Conservation (phyloP, 73 alveolate genomes). For the Tetrahymena malaccensis region DNA sequence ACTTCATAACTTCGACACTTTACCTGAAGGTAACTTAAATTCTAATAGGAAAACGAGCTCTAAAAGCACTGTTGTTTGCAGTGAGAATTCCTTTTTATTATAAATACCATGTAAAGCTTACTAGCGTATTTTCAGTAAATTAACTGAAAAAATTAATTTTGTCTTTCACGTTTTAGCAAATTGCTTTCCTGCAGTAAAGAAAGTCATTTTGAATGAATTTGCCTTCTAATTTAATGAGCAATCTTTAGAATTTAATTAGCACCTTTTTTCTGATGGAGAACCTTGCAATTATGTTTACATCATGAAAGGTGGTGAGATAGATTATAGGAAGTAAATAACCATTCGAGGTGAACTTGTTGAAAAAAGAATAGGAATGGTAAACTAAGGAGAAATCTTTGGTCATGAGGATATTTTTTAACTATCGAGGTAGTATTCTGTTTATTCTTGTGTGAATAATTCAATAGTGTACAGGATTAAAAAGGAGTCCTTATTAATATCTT, state of each 20-base stretch:
- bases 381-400: background rate
- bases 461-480: background rate
- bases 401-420: background rate
- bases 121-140: background rate
- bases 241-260: background rate
- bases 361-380: background rate
- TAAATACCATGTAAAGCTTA: background rate
- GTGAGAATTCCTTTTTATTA: background rate
- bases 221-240: background rate
- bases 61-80: background rate
- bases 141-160: background rate
- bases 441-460: background rate
- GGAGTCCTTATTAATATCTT: background rate
- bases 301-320: background rate
- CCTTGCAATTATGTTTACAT: background rate
- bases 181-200: background rate
- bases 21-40: background rate
- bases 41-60: background rate
- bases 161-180: background rate
- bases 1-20: background rate
- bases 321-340: background rate
- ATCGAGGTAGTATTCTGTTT: background rate
- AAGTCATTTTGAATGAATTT: background rate
- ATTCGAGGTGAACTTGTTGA: background rate
- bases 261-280: background rate